These are phyloP conservation scores for Berkeleyomyces basicola DNA, from an alignment of 2,329 filamentous ascomycete species.

Conservation along the genomic window DNA sequence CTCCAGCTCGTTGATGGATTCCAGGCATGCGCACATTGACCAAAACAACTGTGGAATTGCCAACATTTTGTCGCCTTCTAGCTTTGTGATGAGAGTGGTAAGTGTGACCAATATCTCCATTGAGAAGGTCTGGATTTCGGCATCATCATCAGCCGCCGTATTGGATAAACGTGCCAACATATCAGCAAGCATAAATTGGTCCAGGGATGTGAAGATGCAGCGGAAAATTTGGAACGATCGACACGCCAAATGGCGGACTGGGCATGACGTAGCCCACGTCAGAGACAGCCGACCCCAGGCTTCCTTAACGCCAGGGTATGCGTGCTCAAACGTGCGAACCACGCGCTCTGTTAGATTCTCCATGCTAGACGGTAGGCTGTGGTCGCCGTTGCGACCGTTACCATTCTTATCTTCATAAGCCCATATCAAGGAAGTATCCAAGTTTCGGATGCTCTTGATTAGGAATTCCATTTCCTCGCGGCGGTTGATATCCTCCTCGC, in stretches of 20 bases:
- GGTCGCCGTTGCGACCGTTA: conserved; percentile 50
- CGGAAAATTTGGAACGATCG: conserved; percentile 95
- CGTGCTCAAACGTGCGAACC: conserved; percentile 67
- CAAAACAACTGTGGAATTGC: conserved; percentile 95
- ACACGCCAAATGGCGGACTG: conserved; percentile 85
- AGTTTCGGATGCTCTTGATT: conserved; percentile 70
- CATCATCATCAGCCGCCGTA: conserved; percentile 87
- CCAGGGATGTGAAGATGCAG: conserved; percentile 77
- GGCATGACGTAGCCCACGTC: conserved; percentile 92
- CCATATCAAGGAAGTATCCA: conserved; percentile 79
- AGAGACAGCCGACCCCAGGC: conserved; percentile 82
- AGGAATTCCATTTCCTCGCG: conserved; percentile 44
- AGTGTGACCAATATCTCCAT: conserved; percentile 95
- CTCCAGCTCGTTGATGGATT: conserved; percentile 91
- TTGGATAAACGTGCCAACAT: conserved; percentile 93
- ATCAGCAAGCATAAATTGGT: conserved; percentile 87
- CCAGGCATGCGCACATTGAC: conserved; percentile 90
- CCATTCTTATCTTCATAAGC: conserved; percentile 84
- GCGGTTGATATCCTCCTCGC: neutral
- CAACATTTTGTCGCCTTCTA: conserved; percentile 62
- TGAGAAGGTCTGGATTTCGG: conserved; percentile 89
- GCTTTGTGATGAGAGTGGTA: conserved; percentile 74
- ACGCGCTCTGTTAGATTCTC: conserved; percentile 66
- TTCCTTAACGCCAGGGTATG: conserved; percentile 74
- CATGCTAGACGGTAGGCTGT: conserved; percentile 73